Evolutionary conservation across 306 rosid species (phyloP).

Genomic region (barrel medic (Medicago truncatula)): DNA sequence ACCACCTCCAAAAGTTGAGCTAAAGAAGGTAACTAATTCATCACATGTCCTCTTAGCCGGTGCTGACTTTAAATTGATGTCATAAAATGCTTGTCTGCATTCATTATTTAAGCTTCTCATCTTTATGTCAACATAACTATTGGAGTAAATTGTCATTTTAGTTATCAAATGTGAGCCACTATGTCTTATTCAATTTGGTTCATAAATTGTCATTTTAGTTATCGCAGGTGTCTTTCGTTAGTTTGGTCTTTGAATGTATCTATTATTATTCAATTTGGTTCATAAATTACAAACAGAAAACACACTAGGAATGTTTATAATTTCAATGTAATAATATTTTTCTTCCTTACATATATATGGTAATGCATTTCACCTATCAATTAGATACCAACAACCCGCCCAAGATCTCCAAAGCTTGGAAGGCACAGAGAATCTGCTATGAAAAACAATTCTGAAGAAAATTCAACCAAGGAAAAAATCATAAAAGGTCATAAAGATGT

Average conservation of each 20-base stretch:
- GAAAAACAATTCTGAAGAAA: slow-evolving; percentile 22
- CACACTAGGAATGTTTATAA: too few relatives aligned
- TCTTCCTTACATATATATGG: not conserved
- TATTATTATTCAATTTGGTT: too few relatives aligned
- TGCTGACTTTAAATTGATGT: not conserved
- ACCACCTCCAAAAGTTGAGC: slow-evolving; percentile 85
- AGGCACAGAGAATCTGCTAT: slow-evolving; percentile 54
- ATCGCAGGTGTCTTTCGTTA: not conserved
- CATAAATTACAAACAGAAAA: too few relatives aligned
- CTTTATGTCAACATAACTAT: too few relatives aligned
- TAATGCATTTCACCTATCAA: slow-evolving; percentile 27
- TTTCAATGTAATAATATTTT: not conserved
- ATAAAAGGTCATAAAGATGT: slow-evolving; percentile 54
- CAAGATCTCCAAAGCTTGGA: slow-evolving; percentile 96
- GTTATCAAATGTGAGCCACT: not conserved
- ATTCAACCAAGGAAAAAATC: slow-evolving; percentile 46
- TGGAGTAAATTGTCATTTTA: too few relatives aligned
- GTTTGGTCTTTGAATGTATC: not conserved
- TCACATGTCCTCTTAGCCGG: not conserved
- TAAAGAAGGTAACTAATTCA: slow-evolving; percentile 71
- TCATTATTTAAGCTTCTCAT: too few relatives aligned
- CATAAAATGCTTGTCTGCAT: not conserved
- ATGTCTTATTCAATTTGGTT: too few relatives aligned
- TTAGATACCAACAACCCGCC: slow-evolving; percentile 87
- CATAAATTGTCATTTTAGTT: too few relatives aligned